phyloP scores from a whole-genome alignment of 1,284 basidiomycete species.

The Pisolithus thermaeus region DNA sequence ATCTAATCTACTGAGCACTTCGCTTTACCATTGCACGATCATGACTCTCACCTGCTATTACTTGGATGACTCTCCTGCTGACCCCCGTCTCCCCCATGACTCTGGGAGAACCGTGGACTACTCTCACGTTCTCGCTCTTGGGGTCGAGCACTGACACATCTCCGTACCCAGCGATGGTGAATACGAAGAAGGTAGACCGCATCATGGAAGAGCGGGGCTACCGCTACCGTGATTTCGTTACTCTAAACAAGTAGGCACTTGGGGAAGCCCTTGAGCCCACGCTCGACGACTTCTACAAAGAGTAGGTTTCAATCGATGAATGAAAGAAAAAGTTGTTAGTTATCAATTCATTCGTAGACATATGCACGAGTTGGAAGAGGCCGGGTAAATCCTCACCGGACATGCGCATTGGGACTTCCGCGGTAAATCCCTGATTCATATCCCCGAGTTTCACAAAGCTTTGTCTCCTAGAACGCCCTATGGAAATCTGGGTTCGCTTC shows the following conservation, averaged over 20 bases:
- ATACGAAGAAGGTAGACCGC: slow-evolving; percentile 49
- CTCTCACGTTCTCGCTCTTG: slow-evolving; percentile 46
- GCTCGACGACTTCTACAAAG: slow-evolving; percentile 57
- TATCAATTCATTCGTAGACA: slow-evolving; percentile 48
- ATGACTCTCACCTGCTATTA: slow-evolving; percentile 54
- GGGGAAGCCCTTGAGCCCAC: slow-evolving; percentile 63
- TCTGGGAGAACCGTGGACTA: slow-evolving; percentile 47
- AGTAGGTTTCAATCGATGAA: slow-evolving; percentile 40
- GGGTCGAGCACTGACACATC: slow-evolving; percentile 57
- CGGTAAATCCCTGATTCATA: slow-evolving; percentile 36
- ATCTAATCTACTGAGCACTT: too few relatives aligned
- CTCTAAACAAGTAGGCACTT: slow-evolving; percentile 66
- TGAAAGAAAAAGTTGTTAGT: background rate
- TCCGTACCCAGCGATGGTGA: slow-evolving; percentile 43
- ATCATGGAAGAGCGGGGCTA: slow-evolving; percentile 65
- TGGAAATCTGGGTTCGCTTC: slow-evolving; percentile 72
- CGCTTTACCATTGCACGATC: too few relatives aligned
- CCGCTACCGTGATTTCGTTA: slow-evolving; percentile 74
- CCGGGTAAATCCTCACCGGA: slow-evolving; percentile 47
- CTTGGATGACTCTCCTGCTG: slow-evolving; percentile 70
- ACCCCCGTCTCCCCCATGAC: slow-evolving; percentile 76
- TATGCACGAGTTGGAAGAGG: slow-evolving; percentile 88
- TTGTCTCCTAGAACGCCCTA: slow-evolving; percentile 36
- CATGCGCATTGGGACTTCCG: slow-evolving; percentile 81
- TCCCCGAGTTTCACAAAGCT: background rate